Evolutionary conservation across 2,329 filamentous ascomycete species (phyloP).

Genomic region (Penicillium sp.): DNA sequence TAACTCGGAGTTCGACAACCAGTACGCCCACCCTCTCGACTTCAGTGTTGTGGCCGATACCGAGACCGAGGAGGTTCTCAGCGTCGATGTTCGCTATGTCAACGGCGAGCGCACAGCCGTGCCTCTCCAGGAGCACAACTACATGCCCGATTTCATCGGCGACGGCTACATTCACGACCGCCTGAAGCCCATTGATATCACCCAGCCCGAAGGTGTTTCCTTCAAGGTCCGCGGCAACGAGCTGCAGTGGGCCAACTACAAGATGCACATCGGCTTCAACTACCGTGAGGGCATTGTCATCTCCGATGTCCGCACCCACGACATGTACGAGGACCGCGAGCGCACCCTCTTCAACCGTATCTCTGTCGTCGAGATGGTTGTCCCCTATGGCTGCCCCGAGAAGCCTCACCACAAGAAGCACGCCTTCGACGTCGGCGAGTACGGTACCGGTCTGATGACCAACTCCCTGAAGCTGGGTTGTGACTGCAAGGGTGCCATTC

Average conservation of each 20-base stretch:
- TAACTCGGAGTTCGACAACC: slow-evolving; percentile 28
- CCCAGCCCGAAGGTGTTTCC: slow-evolving; percentile 29
- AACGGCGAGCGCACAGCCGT: slow-evolving; percentile 25
- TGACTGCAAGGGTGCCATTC: slow-evolving; percentile 31
- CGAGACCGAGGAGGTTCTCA: slow-evolving; percentile 29
- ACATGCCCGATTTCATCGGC: slow-evolving; percentile 27
- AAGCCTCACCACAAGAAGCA: slow-evolving; percentile 30
- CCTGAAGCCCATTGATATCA: slow-evolving; percentile 30
- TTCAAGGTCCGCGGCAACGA: slow-evolving; percentile 32
- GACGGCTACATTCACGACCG: slow-evolving; percentile 25
- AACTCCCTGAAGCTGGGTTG: slow-evolving; percentile 30
- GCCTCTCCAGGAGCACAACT: slow-evolving; percentile 27
- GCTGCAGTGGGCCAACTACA: slow-evolving; percentile 29
- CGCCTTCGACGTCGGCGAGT: slow-evolving; percentile 30
- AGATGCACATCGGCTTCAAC: slow-evolving; percentile 49
- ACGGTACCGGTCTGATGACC: slow-evolving; percentile 28
- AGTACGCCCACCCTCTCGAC: slow-evolving; percentile 32
- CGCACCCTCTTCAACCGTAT: slow-evolving; percentile 32
- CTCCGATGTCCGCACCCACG: slow-evolving; percentile 43
- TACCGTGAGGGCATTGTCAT: slow-evolving; percentile 56
- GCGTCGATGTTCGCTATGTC: slow-evolving; percentile 26
- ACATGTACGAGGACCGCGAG: slow-evolving; percentile 29
- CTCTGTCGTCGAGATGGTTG: slow-evolving; percentile 30
- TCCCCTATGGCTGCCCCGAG: slow-evolving; percentile 28
- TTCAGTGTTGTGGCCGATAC: slow-evolving; percentile 29